Evolutionary conservation across 139 green algal species (phyloP).

Genomic region (Haematococcus lacustris): DNA sequence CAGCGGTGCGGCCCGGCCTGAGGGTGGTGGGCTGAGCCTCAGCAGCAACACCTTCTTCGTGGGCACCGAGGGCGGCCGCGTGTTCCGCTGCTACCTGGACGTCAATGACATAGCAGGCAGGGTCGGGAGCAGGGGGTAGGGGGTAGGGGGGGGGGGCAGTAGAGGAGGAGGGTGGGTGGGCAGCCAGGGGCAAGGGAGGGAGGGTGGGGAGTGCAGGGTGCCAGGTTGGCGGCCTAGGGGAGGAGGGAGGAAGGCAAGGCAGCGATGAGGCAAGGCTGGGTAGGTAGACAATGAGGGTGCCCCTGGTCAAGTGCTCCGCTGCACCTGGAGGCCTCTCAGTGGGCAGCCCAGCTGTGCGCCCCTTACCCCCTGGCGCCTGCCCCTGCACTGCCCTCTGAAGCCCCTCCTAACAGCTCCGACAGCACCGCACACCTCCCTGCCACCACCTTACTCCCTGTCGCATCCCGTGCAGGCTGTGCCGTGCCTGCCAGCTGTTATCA

Average conservation of each 20-base stretch:
- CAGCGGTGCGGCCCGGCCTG: too few relatives aligned
- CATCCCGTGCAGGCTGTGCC: too few relatives aligned
- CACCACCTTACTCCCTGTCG: too few relatives aligned
- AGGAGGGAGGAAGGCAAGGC: neutral
- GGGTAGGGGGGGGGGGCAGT: neutral
- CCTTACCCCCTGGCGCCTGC: too few relatives aligned
- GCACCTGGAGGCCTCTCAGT: too few relatives aligned
- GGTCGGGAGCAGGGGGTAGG: neutral
- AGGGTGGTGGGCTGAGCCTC: neutral
- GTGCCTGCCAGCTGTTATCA: too few relatives aligned
- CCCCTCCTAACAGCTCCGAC: too few relatives aligned
- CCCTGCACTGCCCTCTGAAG: too few relatives aligned
- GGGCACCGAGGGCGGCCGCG: constrained; percentile 49
- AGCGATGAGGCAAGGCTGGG: neutral
- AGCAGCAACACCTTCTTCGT: constrained; percentile 20
- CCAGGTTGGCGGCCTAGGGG: neutral
- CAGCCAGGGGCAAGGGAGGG: neutral
- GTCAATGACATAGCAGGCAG: constrained; percentile 1
- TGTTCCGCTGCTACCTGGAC: constrained; percentile 30
- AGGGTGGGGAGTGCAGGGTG: neutral
- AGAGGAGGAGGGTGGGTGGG: neutral
- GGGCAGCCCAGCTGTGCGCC: too few relatives aligned
- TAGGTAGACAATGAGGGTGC: too few relatives aligned
- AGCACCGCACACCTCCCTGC: too few relatives aligned
- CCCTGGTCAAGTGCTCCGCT: too few relatives aligned